Evolutionary conservation across 441 rosid species (phyloP).

Genomic region (Breynia disticha): DNA sequence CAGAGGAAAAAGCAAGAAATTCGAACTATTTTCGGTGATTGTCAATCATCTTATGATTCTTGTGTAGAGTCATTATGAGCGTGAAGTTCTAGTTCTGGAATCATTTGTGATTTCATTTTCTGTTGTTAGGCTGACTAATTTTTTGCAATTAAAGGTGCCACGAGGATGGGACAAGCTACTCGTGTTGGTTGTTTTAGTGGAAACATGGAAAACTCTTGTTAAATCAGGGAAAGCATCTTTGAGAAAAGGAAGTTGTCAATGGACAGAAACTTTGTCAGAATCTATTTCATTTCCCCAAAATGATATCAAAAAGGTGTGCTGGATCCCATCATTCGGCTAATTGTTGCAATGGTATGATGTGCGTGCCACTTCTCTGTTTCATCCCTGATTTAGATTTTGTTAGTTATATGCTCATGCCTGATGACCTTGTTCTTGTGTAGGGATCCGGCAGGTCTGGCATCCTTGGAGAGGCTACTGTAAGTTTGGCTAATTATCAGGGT

Average conservation of each 20-base stretch:
- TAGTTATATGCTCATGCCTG: constrained; percentile 1
- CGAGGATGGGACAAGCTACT: constrained; percentile 45
- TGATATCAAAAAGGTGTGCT: constrained; percentile 23
- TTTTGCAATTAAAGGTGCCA: constrained; percentile 33
- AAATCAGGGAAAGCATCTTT: constrained; percentile 29
- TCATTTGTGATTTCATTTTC: not conserved
- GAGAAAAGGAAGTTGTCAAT: constrained; percentile 33
- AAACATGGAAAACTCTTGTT: constrained; percentile 25
- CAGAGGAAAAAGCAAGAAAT: not conserved
- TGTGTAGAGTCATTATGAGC: not conserved
- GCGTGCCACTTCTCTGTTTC: not conserved
- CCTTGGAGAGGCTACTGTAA: constrained; percentile 47
- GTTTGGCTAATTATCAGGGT: constrained; percentile 29
- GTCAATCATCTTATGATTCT: not conserved
- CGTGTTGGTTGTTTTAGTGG: constrained; percentile 23
- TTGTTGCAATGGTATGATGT: constrained; percentile 37
- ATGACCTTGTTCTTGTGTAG: constrained; percentile 22
- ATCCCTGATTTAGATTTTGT: not conserved
- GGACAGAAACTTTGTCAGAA: constrained; percentile 39
- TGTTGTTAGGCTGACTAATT: not conserved
- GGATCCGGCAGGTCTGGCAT: constrained; percentile 44
- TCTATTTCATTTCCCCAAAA: constrained; percentile 28
- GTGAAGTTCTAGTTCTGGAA: not conserved
- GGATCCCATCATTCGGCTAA: constrained; percentile 31
- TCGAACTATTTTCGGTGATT: not conserved